Base-by-base conservation (phyloP, 208 protist species). In the Blastocrithidia nonstop region DNA sequence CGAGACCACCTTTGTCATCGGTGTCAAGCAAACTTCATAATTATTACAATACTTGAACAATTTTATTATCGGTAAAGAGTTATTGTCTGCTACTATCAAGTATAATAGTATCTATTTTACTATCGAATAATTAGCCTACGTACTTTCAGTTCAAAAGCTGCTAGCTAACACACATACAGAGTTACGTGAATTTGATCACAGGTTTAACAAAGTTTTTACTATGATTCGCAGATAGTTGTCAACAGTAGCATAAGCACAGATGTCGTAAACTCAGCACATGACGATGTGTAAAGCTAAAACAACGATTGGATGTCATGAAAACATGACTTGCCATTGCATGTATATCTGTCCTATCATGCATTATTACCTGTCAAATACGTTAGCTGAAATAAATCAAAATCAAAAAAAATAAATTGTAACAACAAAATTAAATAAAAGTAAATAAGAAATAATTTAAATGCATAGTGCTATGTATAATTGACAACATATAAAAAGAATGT, bases 211-310 rank as follows among this genome's bases (percentile, higher is more conserved):
- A 15, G 24, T 45, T 29, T 48, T 53, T 29, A 20, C 45, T 11
- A 20, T 13, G 0, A 42, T 37, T 37, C 65, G 43, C 8, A 74
- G 46, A 1, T 40, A 45, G 31, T 80, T 65, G 26, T 54, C 47
- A 22, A 72, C 33, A 0, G n/a, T 84, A 45, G n/a, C 52, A 33
- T 28, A 79, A 15, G 44, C 76, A 78, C 4, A 75, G 79, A 43
- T 88, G 79, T 7, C 79, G 57, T 13, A 88, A 19, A 37, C 74
- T 85, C 23, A 50, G 46, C 5, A 69, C n/a, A 7, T 57, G 49
- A n/a, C 79, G 56, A 43, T 88, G 79, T 7, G 74, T 77, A 47
- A 88, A 88, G 51, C 71, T 71, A 32, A 88, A 49, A 6, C 57
- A 44, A 25, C 79, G 54, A 1, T 71, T 11, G 11, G 29, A 35